Evolutionary conservation across 495 filamentous ascomycete species (phyloP).

Genomic region (Chaetomium cochliodes): DNA sequence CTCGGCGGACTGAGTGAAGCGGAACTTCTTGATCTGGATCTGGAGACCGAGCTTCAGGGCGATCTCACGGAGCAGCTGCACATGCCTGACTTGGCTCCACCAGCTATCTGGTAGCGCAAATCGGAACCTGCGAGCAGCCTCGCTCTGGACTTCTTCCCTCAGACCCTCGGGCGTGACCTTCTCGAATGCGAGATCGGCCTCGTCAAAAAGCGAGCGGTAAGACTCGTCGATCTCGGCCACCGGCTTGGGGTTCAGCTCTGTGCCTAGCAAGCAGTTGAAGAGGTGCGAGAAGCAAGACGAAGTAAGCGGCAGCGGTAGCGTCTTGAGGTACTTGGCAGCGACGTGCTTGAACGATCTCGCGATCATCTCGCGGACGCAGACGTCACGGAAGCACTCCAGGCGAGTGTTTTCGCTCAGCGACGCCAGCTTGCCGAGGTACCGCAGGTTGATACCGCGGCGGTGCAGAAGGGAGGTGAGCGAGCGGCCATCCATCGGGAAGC

Average conservation of each 20-base stretch:
- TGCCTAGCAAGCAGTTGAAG: conserved; percentile 89
- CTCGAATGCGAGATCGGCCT: conserved; percentile 80
- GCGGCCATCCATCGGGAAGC: conserved; percentile 96
- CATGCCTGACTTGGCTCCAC: conserved; percentile 61
- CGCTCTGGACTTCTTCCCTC: conserved; percentile 64
- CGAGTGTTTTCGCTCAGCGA: conserved; percentile 66
- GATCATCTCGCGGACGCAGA: conserved; percentile 90
- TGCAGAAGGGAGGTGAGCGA: conserved; percentile 87
- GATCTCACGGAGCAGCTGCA: conserved; percentile 87
- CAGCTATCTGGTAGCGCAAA: conserved; percentile 69
- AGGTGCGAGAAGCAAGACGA: conserved; percentile 79
- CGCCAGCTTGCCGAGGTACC: conserved; percentile 86
- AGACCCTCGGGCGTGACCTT: conserved; percentile 71
- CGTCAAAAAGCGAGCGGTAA: conserved; percentile 70
- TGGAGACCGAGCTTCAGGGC: conserved; percentile 90
- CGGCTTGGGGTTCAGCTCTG: conserved; percentile 71
- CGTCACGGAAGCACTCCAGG: conserved; percentile 68
- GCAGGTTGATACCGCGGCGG: conserved; percentile 94
- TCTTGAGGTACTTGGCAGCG: conserved; percentile 72
- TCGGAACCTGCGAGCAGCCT: conserved; percentile 71
- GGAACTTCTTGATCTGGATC: conserved; percentile 76
- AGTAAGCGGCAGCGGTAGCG: conserved; percentile 74
- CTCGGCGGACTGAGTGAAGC: conserved; percentile 53
- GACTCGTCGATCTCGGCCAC: conserved; percentile 71
- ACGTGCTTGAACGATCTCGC: conserved; percentile 92